Percentiles rank a stretch among this genome's conserved stretches.
Conservation (phyloP, 768 basidiomycete genomes). For the Pisolithus marmoratus region DNA sequence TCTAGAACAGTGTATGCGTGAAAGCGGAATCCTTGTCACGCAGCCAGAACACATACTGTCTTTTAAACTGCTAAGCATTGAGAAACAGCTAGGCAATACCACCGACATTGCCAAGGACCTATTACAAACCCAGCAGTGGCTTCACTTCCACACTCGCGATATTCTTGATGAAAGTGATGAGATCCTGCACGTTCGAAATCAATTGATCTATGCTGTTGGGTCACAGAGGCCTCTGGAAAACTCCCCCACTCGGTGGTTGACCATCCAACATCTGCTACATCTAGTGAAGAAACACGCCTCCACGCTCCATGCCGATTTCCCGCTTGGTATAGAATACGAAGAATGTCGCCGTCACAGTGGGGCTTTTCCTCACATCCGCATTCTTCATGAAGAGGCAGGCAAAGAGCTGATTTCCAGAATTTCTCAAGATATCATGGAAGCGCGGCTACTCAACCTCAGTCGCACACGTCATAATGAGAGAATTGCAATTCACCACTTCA, state of each 20-base stretch:
- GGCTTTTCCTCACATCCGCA: slow-evolving; percentile 20
- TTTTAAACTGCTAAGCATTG: slow-evolving; percentile 36
- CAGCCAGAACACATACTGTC: slow-evolving; percentile 52
- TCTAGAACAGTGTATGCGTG: slow-evolving; percentile 26
- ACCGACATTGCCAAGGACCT: slow-evolving; percentile 13
- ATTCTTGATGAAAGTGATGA: slow-evolving; percentile 26
- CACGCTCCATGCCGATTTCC: neutral
- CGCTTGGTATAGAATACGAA: slow-evolving; percentile 15
- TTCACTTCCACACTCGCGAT: slow-evolving; percentile 13
- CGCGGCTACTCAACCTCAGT: slow-evolving; percentile 12
- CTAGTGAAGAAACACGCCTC: slow-evolving; percentile 15
- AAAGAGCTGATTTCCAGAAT: slow-evolving; percentile 10
- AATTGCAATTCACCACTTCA: slow-evolving; percentile 16
- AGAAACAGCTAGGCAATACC: slow-evolving; percentile 14
- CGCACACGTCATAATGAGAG: slow-evolving; percentile 2
- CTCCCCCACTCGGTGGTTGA: slow-evolving; percentile 39
- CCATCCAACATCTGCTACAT: slow-evolving; percentile 33
- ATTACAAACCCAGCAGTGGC: slow-evolving; percentile 15
- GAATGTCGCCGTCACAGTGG: slow-evolving; percentile 2
- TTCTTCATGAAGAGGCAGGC: slow-evolving; percentile 12
- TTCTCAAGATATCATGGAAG: slow-evolving; percentile 11
- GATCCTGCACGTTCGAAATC: slow-evolving; percentile 41
- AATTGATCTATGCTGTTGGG: slow-evolving; percentile 44
- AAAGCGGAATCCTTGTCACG: slow-evolving; percentile 36
- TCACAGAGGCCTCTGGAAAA: slow-evolving; percentile 32